Conservation (phyloP, 202 grass and related monocot genomes). For the Bolboschoenoplectus hybrid region DNA sequence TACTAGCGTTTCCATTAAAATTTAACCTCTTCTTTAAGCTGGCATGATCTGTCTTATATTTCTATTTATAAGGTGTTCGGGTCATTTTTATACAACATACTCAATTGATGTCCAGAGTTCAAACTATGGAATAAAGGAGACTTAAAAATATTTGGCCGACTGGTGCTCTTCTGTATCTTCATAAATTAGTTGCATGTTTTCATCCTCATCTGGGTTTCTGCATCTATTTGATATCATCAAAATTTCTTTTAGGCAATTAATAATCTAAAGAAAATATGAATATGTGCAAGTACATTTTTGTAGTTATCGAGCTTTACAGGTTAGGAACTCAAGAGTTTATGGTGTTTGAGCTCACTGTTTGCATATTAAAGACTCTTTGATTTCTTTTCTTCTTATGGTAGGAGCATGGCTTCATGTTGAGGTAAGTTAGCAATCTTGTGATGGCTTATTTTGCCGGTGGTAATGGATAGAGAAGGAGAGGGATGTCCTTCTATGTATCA, state of each 20-base stretch:
- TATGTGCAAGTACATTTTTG: constrained; percentile 9
- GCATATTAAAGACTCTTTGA: background rate
- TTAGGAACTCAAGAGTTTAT: constrained; percentile 9
- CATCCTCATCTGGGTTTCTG: background rate
- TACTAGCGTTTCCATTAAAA: background rate
- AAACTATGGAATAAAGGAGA: background rate
- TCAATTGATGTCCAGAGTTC: background rate
- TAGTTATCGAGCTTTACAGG: constrained; percentile 37
- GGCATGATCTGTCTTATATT: background rate
- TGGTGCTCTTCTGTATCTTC: background rate
- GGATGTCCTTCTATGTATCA: background rate
- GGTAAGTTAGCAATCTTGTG: constrained; percentile 31
- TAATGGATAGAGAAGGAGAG: constrained; percentile 32
- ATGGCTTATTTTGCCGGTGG: constrained; percentile 11
- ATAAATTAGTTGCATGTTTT: background rate
- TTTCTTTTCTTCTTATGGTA: constrained; percentile 20
- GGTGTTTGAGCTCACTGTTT: background rate
- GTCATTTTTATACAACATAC: background rate
- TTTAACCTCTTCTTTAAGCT: background rate
- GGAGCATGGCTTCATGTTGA: constrained; percentile 13
- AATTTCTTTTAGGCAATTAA: background rate
- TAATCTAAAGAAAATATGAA: background rate
- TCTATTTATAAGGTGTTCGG: background rate
- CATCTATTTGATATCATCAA: background rate
- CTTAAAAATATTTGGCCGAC: background rate